phyloP scores from a whole-genome alignment of 495 filamentous ascomycete species.

The Penicillium malachiteum region DNA sequence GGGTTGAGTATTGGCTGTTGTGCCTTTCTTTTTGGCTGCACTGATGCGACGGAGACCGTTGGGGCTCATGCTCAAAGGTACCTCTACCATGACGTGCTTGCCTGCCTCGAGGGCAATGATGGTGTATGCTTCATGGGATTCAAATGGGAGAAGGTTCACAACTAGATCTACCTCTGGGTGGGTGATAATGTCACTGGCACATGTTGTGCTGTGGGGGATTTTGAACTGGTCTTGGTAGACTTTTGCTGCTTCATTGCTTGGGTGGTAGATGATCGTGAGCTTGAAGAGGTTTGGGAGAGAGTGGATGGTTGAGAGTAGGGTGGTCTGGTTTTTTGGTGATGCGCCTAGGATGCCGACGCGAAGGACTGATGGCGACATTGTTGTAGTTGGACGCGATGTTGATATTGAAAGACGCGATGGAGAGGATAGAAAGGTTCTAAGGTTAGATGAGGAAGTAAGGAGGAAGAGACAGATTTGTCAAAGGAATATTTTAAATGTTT shows the following conservation, averaged over 20 bases:
- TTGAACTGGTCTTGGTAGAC: slow-evolving; percentile 11
- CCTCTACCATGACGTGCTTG: slow-evolving; percentile 57
- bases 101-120: slow-evolving; percentile 48
- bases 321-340: slow-evolving; percentile 44
- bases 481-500: too few relatives aligned
- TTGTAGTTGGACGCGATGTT: neutral
- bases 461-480: too few relatives aligned
- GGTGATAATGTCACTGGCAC: slow-evolving; percentile 13
- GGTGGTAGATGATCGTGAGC: slow-evolving; percentile 43
- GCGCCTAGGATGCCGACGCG: slow-evolving; percentile 49
- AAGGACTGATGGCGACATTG: slow-evolving; percentile 26
- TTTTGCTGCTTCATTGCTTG: slow-evolving; percentile 13
- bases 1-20: slow-evolving; percentile 10
- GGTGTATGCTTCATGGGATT: slow-evolving; percentile 49
- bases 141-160: slow-evolving; percentile 51
- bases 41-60: slow-evolving; percentile 40
- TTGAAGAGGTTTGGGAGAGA: slow-evolving; percentile 40
- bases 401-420: neutral
- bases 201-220: slow-evolving; percentile 13
- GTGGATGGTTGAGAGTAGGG: slow-evolving; percentile 48
- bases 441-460: neutral
- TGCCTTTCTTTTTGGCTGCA: slow-evolving; percentile 32
- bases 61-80: slow-evolving; percentile 49
- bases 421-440: neutral
- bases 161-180: slow-evolving; percentile 46